These are phyloP conservation scores for Camptophora hylomeconis DNA, from an alignment of 2,329 filamentous ascomycete genomes.

Conservation along the genomic window DNA sequence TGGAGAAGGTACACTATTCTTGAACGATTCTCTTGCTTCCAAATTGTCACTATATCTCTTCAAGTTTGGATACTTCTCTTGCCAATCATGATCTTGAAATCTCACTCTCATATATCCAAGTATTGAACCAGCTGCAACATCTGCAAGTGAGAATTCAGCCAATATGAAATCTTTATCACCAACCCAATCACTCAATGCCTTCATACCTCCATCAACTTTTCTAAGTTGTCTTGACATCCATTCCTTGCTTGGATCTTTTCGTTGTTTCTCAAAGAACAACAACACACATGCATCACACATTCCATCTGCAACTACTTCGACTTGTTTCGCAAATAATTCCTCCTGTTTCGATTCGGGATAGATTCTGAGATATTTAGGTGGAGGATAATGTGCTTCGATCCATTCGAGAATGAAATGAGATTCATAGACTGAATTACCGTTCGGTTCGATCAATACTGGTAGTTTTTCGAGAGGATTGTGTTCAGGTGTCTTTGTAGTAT, in stretches of 20 bases:
- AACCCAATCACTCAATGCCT: conserved; percentile 19
- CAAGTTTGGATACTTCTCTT: conserved; percentile 21
- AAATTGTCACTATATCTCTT: conserved; percentile 21
- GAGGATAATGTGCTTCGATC: conserved; percentile 7
- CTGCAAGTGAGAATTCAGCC: conserved; percentile 23
- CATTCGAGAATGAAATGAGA: conserved; percentile 25
- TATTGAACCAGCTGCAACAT: conserved; percentile 23
- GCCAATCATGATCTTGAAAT: conserved; percentile 16
- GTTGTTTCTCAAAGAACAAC: conserved; percentile 23
- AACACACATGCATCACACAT: conserved; percentile 27
- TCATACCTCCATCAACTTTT: conserved; percentile 23
- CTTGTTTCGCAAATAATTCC: conserved; percentile 8
- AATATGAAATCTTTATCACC: conserved; percentile 20
- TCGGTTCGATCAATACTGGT: conserved; percentile 5
- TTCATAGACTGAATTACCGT: conserved; percentile 22
- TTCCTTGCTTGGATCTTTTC: conserved; percentile 20
- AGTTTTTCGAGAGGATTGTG: conserved; percentile 8
- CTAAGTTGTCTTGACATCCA: conserved; percentile 25
- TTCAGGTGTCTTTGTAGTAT: conserved; percentile 23
- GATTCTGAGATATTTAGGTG: conserved; percentile 3
- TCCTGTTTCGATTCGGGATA: conserved; percentile 4
- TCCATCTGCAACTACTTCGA: conserved; percentile 9
- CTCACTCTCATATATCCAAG: conserved; percentile 24
- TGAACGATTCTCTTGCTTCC: conserved; percentile 22
- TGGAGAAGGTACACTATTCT: conserved; percentile 20